These are phyloP conservation scores for Ceratobasidium sp. DNA, from an alignment of 1,284 basidiomycete species.

Conservation along the genomic window DNA sequence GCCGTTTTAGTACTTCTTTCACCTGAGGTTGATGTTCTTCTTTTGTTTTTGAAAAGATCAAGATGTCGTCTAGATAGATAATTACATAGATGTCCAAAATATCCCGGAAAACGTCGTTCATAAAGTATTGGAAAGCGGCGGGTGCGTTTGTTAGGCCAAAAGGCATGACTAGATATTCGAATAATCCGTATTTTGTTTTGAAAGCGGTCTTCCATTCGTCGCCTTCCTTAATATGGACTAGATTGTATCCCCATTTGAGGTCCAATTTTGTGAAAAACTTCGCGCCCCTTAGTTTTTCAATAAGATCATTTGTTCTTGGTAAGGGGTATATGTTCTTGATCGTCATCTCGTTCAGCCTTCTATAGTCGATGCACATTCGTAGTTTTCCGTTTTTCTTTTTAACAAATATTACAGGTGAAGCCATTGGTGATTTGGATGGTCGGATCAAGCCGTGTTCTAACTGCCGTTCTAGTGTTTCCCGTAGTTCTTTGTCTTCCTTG, in stretches of 20 bases:
- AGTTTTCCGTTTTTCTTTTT: constrained; percentile 59
- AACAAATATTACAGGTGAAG: constrained; percentile 60
- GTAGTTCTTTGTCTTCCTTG: constrained; percentile 2
- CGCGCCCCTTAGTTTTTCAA: constrained; percentile 48
- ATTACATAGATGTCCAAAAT: constrained; percentile 26
- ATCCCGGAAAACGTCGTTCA: constrained; percentile 41
- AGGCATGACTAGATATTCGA: constrained; percentile 57
- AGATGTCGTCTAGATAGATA: constrained; percentile 43
- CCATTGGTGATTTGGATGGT: constrained; percentile 52
- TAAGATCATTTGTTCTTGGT: constrained; percentile 46
- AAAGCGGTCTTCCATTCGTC: constrained; percentile 56
- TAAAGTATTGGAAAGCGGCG: constrained; percentile 52
- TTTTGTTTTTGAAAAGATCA: constrained; percentile 19
- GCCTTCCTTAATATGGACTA: constrained; percentile 49
- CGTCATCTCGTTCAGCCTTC: constrained; percentile 49
- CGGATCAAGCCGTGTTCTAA: constrained; percentile 49
- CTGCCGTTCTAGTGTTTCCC: constrained; percentile 24
- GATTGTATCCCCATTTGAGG: constrained; percentile 51
- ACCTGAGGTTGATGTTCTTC: constrained; percentile 23
- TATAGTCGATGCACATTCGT: constrained; percentile 59
- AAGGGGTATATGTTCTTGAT: constrained; percentile 47
- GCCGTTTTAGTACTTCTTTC: constrained; percentile 21
- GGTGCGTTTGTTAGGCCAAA: constrained; percentile 48
- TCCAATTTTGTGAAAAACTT: constrained; percentile 52
- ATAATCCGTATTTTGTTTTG: constrained; percentile 53